Base-by-base conservation (phyloP, 805 yeast species). In the Yarrowia alimentaria region DNA sequence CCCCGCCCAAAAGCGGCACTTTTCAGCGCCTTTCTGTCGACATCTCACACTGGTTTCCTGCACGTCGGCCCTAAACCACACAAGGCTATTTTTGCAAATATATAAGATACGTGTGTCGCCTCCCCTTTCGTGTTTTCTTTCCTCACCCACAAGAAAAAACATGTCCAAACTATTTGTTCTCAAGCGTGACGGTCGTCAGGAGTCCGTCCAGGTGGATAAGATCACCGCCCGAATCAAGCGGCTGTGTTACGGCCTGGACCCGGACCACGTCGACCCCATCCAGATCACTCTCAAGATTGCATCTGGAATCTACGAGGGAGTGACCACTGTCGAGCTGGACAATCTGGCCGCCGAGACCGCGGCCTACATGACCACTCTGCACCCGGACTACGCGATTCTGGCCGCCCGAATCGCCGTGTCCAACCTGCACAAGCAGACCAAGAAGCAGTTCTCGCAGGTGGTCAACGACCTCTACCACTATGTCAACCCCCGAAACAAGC, bases 341-440 rank as follows among this genome's bases (percentile, higher is more conserved):
- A 80, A 81, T 61, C 68, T 83, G 37, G 90, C 98, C 42, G 97
- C 98, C 34, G 99, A 93, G 70, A 89, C 96, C 28, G 95, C 96
- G 53, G 98, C 98, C 33, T 85, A 84, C 64, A 87, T 93, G 96
- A 89, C 97, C 54, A 91, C 98, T 10, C 79, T 86, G 56, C 98
- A 91, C 68, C 98, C 98, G n/a, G 98, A 93, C 70, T 90, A 91
- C 62, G 96, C 97, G 20, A 80, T 82, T 33, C 75, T 89, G 60
- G 97, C 97, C 51, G 97, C 98, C 26, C 82, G 99, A 72, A 84
- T 91, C 55, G 97, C 98, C 16, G 83, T 93, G 51, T 86, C 96
- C 32, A 88, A 88, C 67, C 75, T 93, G 64, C 97, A 91, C 73
- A 90, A 90, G 70, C 95, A 89, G 71, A 90, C 97, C 49, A 85